These are phyloP conservation scores for Acacia crassicarpa DNA, from an alignment of 306 rosid species.

Conservation along the genomic window DNA sequence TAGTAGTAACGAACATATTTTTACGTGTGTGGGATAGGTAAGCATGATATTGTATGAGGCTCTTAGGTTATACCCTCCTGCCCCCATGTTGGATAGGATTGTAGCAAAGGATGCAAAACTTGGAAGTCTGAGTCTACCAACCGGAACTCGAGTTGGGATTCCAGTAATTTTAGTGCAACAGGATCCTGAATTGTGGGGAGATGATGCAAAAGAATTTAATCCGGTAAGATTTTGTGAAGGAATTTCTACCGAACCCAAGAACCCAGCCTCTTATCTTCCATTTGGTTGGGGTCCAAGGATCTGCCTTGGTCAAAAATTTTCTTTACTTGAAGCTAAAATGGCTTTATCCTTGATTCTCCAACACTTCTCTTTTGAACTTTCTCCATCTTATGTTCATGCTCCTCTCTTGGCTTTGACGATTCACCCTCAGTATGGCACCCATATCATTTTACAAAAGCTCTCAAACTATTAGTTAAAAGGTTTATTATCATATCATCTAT, in stretches of 20 bases:
- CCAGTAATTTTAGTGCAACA: neutral
- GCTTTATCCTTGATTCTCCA: conserved; percentile 40
- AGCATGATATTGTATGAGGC: conserved; percentile 29
- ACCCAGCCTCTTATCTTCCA: neutral
- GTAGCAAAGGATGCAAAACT: neutral
- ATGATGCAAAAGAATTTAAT: neutral
- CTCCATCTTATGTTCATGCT: conserved; percentile 37
- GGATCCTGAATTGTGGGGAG: neutral
- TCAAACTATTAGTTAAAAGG: neutral
- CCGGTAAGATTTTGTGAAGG: neutral
- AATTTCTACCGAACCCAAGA: neutral
- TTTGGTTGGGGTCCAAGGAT: neutral
- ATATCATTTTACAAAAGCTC: neutral
- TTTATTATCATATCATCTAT: no score
- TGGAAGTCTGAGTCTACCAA: neutral
- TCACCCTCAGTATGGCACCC: neutral
- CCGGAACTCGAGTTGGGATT: neutral
- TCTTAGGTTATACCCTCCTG: neutral
- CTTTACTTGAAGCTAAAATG: conserved; percentile 42
- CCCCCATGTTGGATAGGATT: no score
- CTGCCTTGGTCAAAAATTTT: conserved; percentile 42
- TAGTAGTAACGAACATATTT: neutral
- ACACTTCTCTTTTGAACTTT: conserved; percentile 33
- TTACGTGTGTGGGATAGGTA: neutral
- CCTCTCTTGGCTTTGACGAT: neutral